Base-by-base conservation (phyloP, 257 asterid genomes). In the Gentiana macrophylla region DNA sequence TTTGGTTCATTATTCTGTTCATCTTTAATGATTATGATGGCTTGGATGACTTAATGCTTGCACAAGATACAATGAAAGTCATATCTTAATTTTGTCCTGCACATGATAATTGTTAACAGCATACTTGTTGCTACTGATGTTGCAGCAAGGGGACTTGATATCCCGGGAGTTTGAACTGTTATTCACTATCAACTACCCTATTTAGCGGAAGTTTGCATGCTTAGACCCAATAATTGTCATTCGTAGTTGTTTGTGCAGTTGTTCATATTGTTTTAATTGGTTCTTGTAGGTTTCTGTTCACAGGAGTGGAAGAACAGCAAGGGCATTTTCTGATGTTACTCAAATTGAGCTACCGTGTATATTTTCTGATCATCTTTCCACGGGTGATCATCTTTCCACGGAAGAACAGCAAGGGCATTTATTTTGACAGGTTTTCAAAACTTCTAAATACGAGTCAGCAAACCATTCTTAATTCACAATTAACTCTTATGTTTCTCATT, bases 221-320 rank as follows among this genome's bases (percentile, higher is more conserved):
- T 48, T 3, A 1, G 3, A 45, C 15, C 5, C 41, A 55, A 35
- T 12, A 43, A 35, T 59, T 53, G 9, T 38, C n/a, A 35, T 34
- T 0, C 3, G 32, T 2, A 33, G 32, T 37, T 37, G 54, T 56
- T 32, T 41, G 46, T 41, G 12, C 33, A 8, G 37, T 57, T 55
- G 49, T 65, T 45, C 24, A 15, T 15, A 15, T 41, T 55, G 50
- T 41, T 2, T 67, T 67, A 55, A 67, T 4, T 51, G 67, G 62
- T 72, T 76, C 55, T 59, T 65, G 43, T 56, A 88, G 98, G 77
- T 91, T 35, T 91, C 87, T 63, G 97, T 91, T 69, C 97, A 91
- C 69, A 74, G 98, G 74, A 83, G 98, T 66, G 97, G 97, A 76
- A 78, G 98, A 81, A 91, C 98, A 56, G 98, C 98, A n/a, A 81